These are phyloP conservation scores for Domatiomyces catenatus DNA, from an alignment of 2,329 filamentous ascomycete genomes.

Conservation along the genomic window DNA sequence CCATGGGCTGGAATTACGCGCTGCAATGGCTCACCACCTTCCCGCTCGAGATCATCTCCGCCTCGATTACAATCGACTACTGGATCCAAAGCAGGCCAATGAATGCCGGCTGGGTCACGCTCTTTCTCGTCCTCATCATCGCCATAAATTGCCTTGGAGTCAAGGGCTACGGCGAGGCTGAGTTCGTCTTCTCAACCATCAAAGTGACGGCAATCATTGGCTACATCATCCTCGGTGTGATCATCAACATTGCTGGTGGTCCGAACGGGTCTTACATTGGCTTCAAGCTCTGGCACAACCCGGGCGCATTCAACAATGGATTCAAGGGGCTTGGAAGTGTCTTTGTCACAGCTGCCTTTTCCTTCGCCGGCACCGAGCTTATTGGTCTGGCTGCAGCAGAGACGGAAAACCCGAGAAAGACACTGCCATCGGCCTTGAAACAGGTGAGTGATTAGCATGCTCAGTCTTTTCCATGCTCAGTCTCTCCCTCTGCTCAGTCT, in stretches of 20 bases:
- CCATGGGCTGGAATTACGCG: conserved; percentile 46
- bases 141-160: conserved; percentile 70
- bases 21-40: conserved; percentile 70
- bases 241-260: conserved; percentile 52
- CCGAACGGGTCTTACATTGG: conserved; percentile 64
- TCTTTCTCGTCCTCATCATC: conserved; percentile 60
- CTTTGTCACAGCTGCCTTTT: conserved; percentile 43
- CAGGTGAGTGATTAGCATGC: conserved; percentile 24
- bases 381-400: conserved; percentile 40
- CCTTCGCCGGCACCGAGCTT: conserved; percentile 41
- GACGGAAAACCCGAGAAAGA: conserved; percentile 36
- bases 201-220: conserved; percentile 70
- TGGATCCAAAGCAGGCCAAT: conserved; percentile 36
- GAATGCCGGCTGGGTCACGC: conserved; percentile 40
- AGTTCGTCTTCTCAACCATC: conserved; percentile 65
- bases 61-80: conserved; percentile 61
- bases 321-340: conserved; percentile 41
- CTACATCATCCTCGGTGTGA: conserved; percentile 70
- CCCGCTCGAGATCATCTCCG: conserved; percentile 68
- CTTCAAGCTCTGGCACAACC: conserved; percentile 51
- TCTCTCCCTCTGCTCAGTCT: neutral
- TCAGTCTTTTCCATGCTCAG: neutral
- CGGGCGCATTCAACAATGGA: conserved; percentile 32
- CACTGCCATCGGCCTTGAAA: conserved; percentile 33
- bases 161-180: conserved; percentile 68